A percentile compares a stretch with the other conserved stretches of the same genome.
These are phyloP conservation scores for Fusarium algeriense DNA, from an alignment of 2,329 filamentous ascomycete genomes.

Conservation along the genomic window DNA sequence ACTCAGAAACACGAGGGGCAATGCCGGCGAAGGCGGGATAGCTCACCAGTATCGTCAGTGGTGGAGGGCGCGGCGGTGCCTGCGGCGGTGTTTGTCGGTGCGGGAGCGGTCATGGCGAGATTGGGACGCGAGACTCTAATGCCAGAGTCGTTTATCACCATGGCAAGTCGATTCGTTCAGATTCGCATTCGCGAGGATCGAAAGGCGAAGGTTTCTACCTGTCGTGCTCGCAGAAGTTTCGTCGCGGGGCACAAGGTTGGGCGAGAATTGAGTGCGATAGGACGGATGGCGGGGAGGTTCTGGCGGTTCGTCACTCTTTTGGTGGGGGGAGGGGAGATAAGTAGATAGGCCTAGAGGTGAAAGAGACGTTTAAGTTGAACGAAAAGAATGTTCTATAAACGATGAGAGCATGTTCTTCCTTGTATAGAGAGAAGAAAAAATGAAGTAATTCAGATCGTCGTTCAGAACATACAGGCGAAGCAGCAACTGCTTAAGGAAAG, in stretches of 20 bases:
- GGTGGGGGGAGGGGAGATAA: constrained; percentile 41
- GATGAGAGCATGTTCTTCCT: constrained; percentile 48
- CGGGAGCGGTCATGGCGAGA: constrained; percentile 54
- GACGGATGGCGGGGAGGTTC: constrained; percentile 44
- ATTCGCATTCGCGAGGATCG: constrained; percentile 21
- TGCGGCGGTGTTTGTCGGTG: constrained; percentile 48
- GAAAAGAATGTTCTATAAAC: constrained; percentile 44
- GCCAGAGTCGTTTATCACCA: constrained; percentile 58
- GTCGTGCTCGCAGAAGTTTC: constrained; percentile 32
- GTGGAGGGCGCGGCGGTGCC: constrained; percentile 46
- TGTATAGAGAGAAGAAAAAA: constrained; percentile 31
- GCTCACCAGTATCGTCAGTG: constrained; percentile 59
- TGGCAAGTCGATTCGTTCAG: constrained; percentile 42
- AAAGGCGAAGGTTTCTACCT: constrained; percentile 7
- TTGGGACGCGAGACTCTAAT: constrained; percentile 53
- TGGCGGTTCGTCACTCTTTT: constrained; percentile 40
- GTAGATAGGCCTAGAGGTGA: constrained; percentile 8
- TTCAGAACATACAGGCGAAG: constrained; percentile 46
- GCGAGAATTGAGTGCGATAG: constrained; percentile 38
- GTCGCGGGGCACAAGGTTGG: constrained; percentile 46
- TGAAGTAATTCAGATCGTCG: constrained; percentile 49
- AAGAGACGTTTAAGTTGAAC: constrained; percentile 37
- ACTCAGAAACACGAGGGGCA: constrained; percentile 53
- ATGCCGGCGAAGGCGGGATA: constrained; percentile 44
- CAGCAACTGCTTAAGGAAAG: constrained; percentile 45